Evolutionary conservation across 345 rosid species (phyloP).

Genomic region (Citrus mangshanensis): DNA sequence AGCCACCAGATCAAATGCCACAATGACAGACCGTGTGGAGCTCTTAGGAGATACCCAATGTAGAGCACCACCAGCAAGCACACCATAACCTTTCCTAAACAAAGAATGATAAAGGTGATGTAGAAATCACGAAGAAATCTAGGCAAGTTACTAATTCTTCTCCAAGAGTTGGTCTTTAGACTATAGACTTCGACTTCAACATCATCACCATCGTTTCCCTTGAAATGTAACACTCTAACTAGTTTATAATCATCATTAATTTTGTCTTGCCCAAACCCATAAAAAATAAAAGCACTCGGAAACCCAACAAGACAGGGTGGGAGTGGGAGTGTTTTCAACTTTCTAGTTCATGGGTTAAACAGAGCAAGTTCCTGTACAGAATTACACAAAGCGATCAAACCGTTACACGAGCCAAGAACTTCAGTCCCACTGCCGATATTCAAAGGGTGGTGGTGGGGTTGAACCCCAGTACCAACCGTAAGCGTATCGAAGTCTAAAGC

Average conservation of each 20-base stretch:
- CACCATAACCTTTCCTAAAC: conserved; percentile 32
- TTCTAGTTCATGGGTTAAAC: conserved; percentile 35
- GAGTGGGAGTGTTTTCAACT: conserved; percentile 18
- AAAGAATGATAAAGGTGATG: conserved; percentile 22
- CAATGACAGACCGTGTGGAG: conserved; percentile 15
- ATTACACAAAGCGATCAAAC: conserved; percentile 34
- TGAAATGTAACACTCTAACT: conserved; percentile 33
- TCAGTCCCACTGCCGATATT: too few relatives aligned
- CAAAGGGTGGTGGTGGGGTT: conserved; percentile 18
- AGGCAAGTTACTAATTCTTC: conserved; percentile 26
- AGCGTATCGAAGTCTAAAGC: conserved; percentile 20
- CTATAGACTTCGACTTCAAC: conserved; percentile 37
- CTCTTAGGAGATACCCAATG: conserved; percentile 42
- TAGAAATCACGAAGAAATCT: conserved; percentile 7
- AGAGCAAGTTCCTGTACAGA: conserved; percentile 25
- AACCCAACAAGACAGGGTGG: too few relatives aligned
- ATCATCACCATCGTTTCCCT: background rate
- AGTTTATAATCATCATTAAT: conserved; percentile 31
- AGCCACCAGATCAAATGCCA: conserved; percentile 24
- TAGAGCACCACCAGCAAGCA: conserved; percentile 28
- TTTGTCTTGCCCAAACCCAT: conserved; percentile 44
- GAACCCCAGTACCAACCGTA: too few relatives aligned
- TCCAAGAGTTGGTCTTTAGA: conserved; percentile 36
- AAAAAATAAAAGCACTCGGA: background rate
- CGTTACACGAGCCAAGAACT: conserved; percentile 38